Evolutionary conservation across 2,329 filamentous ascomycete species (phyloP).

Genomic region (Fusarium subtropicale): DNA sequence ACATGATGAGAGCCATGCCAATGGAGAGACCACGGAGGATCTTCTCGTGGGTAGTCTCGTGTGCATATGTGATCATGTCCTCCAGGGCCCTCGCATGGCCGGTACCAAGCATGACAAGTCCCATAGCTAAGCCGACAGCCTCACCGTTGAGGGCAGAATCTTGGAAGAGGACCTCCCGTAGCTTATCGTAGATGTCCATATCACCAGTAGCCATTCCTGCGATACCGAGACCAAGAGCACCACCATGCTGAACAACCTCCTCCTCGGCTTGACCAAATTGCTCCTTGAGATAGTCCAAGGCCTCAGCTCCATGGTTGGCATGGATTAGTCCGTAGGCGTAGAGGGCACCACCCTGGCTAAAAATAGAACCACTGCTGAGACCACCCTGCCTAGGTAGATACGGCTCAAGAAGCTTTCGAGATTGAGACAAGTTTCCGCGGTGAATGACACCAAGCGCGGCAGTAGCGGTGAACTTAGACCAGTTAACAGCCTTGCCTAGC

Average conservation of each 20-base stretch:
- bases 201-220: constrained; percentile 97
- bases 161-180: constrained; percentile 88
- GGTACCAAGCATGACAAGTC: constrained; percentile 98
- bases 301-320: constrained; percentile 94
- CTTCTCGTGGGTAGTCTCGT: constrained; percentile 99
- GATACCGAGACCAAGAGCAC: constrained; percentile 92
- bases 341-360: constrained; percentile 94
- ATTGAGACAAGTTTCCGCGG: constrained; percentile 92
- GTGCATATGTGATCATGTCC: constrained; percentile 97
- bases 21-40: constrained; percentile 95
- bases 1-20: constrained; percentile 99
- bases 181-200: constrained; percentile 88
- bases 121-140: constrained; percentile 95
- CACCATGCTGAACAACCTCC: constrained; percentile 97
- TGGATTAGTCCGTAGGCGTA: constrained; percentile 97
- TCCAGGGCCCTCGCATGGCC: constrained; percentile 93
- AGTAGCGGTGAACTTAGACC: constrained; percentile 99
- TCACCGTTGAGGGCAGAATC: constrained; percentile 98
- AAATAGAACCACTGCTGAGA: constrained; percentile 84
- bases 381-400: constrained; percentile 86
- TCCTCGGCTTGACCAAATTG: constrained; percentile 82
- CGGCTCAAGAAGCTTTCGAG: constrained; percentile 90
- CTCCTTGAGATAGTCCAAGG: constrained; percentile 80
- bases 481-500: constrained; percentile 98
- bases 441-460: constrained; percentile 97